Evolutionary conservation across 2,329 filamentous ascomycete species (phyloP).

Genomic region (Penicillium sumatraense): DNA sequence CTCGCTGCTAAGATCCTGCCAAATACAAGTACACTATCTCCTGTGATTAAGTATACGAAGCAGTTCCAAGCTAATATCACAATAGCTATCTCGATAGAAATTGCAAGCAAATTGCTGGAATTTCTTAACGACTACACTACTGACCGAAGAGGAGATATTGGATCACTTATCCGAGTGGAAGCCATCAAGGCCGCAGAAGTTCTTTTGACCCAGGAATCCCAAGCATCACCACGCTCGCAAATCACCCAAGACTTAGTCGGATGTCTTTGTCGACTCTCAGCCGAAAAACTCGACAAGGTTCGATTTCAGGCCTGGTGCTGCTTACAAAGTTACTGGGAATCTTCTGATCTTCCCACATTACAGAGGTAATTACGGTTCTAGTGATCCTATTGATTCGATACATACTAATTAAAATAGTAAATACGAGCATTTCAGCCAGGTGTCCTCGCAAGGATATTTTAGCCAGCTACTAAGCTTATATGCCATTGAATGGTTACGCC

Average conservation of each 20-base stretch:
- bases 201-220: conserved; percentile 30
- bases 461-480: conserved; percentile 45
- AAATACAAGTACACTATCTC: conserved; percentile 29
- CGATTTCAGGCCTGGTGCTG: conserved; percentile 59
- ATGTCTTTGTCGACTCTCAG: conserved; percentile 68
- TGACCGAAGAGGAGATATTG: conserved; percentile 85
- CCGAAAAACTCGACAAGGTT: conserved; percentile 90
- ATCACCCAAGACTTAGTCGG: conserved; percentile 35
- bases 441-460: conserved; percentile 51
- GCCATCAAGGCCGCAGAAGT: conserved; percentile 69
- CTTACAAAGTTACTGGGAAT: conserved; percentile 47
- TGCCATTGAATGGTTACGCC: conserved; percentile 40
- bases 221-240: conserved; percentile 12
- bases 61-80: conserved; percentile 18
- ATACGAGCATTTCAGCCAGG: conserved; percentile 51
- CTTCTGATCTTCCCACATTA: conserved; percentile 37
- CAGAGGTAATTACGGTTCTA: conserved; percentile 44
- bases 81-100: conserved; percentile 34
- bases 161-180: conserved; percentile 81
- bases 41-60: not conserved
- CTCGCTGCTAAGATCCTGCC: conserved; percentile 43
- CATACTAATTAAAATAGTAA: conserved; percentile 32
- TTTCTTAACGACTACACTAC: conserved; percentile 87
- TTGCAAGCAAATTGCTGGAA: conserved; percentile 35
- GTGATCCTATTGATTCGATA: not conserved